Percentiles rank a stretch among this genome's conserved stretches.
Conservation (phyloP, 2,329 filamentous ascomycete species). For the Phyllosticta capitalensis region DNA sequence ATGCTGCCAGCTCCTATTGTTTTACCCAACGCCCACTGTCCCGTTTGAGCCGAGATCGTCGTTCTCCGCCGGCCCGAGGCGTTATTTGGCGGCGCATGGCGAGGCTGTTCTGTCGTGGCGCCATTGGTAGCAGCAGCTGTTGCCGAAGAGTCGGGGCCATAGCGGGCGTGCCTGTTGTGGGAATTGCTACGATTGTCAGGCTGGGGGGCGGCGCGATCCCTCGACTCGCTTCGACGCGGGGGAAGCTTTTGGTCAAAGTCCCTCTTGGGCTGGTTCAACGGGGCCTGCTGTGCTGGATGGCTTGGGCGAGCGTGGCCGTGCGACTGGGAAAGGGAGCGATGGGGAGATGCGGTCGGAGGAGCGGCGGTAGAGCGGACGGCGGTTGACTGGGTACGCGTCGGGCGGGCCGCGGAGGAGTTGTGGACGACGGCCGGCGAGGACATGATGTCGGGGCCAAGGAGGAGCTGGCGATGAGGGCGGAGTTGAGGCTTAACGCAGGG, state of each 20-base stretch:
- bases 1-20: slow-evolving; percentile 97
- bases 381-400: slow-evolving; percentile 29
- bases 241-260: slow-evolving; percentile 68
- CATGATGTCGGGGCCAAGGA: slow-evolving; percentile 25
- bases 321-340: slow-evolving; percentile 27
- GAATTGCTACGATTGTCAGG: slow-evolving; percentile 23
- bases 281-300: slow-evolving; percentile 30
- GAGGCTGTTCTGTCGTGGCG: slow-evolving; percentile 20
- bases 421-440: slow-evolving; percentile 35
- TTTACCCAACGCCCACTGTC: slow-evolving; percentile 91
- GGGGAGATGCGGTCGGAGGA: slow-evolving; percentile 20
- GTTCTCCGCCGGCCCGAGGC: slow-evolving; percentile 46
- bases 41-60: slow-evolving; percentile 74
- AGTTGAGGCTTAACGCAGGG: slow-evolving; percentile 10
- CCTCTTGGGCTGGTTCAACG: slow-evolving; percentile 50
- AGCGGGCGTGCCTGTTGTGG: slow-evolving; percentile 30
- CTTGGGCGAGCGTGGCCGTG: slow-evolving; percentile 20
- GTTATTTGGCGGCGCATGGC: slow-evolving; percentile 5
- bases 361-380: slow-evolving; percentile 19
- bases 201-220: slow-evolving; percentile 43
- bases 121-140: slow-evolving; percentile 28
- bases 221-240: slow-evolving; percentile 54
- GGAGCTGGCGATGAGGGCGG: slow-evolving; percentile 15
- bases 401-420: slow-evolving; percentile 21
- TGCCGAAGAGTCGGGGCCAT: slow-evolving; percentile 35